Evolutionary conservation across 75 land plant genomes (phyloP).

Genomic region (Pinus tabuliformis): DNA sequence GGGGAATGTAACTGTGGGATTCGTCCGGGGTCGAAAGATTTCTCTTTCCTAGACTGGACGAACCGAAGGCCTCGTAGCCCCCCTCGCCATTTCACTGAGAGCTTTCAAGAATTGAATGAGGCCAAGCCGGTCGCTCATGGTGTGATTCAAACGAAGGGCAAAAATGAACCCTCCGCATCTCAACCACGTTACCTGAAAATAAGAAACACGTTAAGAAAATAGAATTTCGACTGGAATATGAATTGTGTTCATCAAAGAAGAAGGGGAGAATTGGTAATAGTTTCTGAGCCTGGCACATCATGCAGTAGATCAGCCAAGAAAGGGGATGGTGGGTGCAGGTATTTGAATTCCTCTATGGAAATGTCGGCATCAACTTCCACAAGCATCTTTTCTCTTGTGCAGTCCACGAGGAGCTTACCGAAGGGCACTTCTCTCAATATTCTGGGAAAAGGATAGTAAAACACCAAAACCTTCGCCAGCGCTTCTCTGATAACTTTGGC

Average conservation of each 20-base stretch:
- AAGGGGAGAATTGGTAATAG: constrained; percentile 19
- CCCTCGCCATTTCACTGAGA: constrained; percentile 35
- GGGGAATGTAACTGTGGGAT: constrained; percentile 23
- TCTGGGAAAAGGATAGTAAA: constrained; percentile 60
- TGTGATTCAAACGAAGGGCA: constrained; percentile 27
- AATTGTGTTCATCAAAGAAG: not conserved
- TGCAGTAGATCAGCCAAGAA: constrained; percentile 24
- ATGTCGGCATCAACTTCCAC: constrained; percentile 44
- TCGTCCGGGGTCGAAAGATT: constrained; percentile 26
- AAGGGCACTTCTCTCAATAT: constrained; percentile 33
- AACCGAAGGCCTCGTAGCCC: constrained; percentile 25
- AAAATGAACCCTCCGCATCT: constrained; percentile 48
- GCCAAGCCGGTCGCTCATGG: constrained; percentile 23
- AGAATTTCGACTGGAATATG: too few relatives aligned
- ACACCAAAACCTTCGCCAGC: constrained; percentile 37
- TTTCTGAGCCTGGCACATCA: constrained; percentile 23
- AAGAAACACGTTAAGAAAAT: too few relatives aligned
- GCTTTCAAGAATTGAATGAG: constrained; percentile 38
- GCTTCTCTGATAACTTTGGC: constrained; percentile 26
- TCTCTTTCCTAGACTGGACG: constrained; percentile 42
- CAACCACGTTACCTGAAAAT: constrained; percentile 36
- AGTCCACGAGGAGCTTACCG: constrained; percentile 42
- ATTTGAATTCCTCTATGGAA: constrained; percentile 18
- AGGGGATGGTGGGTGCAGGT: constrained; percentile 29
- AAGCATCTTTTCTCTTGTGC: constrained; percentile 50